These are phyloP conservation scores for Aspergillus japonicus DNA, from an alignment of 2,329 filamentous ascomycete species.

Conservation along the genomic window DNA sequence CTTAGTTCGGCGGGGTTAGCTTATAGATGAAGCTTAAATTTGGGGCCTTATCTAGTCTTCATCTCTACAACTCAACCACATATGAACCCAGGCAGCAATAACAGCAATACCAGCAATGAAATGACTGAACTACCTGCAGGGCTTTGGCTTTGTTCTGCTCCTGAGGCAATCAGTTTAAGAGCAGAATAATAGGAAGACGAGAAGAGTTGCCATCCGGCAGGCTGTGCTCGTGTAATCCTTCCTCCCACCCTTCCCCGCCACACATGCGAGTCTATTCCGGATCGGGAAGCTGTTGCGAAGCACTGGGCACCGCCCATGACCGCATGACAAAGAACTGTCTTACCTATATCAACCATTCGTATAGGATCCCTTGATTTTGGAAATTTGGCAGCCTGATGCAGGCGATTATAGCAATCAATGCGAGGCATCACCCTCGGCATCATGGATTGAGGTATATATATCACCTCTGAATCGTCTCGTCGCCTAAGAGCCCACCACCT, in stretches of 20 bases:
- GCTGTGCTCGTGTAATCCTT: background rate
- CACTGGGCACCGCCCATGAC: background rate
- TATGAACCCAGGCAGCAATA: too few relatives aligned
- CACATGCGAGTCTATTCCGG: background rate
- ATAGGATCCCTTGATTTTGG: background rate
- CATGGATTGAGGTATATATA: too few relatives aligned
- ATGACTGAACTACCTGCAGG: too few relatives aligned
- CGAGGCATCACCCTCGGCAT: too few relatives aligned
- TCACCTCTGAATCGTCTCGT: too few relatives aligned
- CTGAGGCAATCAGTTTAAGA: background rate
- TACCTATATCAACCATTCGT: too few relatives aligned
- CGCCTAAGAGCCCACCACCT: too few relatives aligned
- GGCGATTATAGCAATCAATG: too few relatives aligned
- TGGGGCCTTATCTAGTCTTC: background rate
- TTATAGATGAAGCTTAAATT: background rate
- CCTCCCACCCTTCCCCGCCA: background rate
- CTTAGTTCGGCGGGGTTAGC: too few relatives aligned
- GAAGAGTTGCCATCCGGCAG: background rate
- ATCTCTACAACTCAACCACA: background rate
- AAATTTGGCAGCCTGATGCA: background rate
- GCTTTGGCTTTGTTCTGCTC: too few relatives aligned
- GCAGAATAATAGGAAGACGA: background rate
- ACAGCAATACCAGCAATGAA: too few relatives aligned
- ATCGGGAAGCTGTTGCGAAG: background rate
- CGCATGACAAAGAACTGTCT: background rate